Evolutionary conservation across 2,329 filamentous ascomycete genomes (phyloP).

Genomic region (Fusarium domesticum): DNA sequence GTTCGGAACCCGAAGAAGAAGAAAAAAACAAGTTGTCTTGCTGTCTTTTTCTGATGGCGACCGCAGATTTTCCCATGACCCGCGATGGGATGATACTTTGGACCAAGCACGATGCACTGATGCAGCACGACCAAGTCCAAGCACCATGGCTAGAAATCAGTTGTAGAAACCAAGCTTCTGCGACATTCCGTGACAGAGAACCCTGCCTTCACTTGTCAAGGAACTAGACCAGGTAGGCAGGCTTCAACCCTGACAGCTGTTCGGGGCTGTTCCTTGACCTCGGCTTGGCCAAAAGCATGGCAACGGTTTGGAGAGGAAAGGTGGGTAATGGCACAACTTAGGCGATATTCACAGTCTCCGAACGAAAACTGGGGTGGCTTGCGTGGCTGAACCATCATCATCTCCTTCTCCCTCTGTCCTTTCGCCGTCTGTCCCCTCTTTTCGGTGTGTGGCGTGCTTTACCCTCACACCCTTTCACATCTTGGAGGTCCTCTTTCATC

Average conservation of each 20-base stretch:
- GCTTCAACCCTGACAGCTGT: background rate
- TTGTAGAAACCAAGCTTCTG: background rate
- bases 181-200: background rate
- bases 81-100: background rate
- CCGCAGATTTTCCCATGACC: background rate
- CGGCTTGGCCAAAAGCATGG: background rate
- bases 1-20: background rate
- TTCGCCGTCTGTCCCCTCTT: no score
- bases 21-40: background rate
- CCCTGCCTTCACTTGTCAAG: background rate
- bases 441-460: conserved; percentile 2
- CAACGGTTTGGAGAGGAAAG: background rate
- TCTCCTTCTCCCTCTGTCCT: no score
- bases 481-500: no score
- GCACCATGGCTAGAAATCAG: no score
- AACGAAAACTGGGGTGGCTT: no score
- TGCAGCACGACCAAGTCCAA: no score
- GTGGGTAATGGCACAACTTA: no score
- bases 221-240: background rate
- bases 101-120: background rate
- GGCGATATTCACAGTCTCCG: no score
- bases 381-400: no score
- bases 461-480: background rate
- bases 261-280: background rate
- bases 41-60: background rate